Evolutionary conservation across 768 basidiomycete genomes (phyloP).

Genomic region (Leccinum longicurvipes): DNA sequence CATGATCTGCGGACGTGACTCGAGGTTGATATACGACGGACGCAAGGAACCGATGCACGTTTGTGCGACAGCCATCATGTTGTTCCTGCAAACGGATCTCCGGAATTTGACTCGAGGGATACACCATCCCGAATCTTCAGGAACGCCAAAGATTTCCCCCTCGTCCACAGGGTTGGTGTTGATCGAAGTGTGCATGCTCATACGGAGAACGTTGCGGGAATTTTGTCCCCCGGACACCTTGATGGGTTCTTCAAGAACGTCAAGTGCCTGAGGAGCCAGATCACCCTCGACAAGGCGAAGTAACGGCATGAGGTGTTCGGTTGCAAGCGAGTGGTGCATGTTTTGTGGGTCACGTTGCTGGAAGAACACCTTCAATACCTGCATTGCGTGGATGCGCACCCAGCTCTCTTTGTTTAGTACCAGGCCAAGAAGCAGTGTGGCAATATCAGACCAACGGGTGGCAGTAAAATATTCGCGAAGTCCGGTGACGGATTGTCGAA

Average conservation of each 20-base stretch:
- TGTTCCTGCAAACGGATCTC: constrained; percentile 64
- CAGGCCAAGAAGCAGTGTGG: constrained; percentile 81
- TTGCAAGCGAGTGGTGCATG: constrained; percentile 70
- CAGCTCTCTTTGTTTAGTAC: constrained; percentile 80
- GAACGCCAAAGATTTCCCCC: constrained; percentile 77
- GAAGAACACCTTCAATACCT: constrained; percentile 85
- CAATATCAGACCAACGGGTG: constrained; percentile 74
- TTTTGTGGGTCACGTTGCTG: constrained; percentile 78
- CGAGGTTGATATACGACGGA: constrained; percentile 71
- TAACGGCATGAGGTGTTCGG: constrained; percentile 88
- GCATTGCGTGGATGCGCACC: constrained; percentile 80
- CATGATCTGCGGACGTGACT: constrained; percentile 44
- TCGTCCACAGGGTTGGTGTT: constrained; percentile 47
- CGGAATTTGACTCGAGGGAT: constrained; percentile 64
- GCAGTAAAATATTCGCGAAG: constrained; percentile 81
- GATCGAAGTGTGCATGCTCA: constrained; percentile 75
- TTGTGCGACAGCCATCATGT: constrained; percentile 83
- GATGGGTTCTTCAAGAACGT: constrained; percentile 91
- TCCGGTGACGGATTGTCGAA: constrained; percentile 82
- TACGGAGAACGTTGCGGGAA: constrained; percentile 83
- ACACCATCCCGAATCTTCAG: constrained; percentile 84
- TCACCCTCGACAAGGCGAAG: constrained; percentile 86
- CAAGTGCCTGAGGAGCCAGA: constrained; percentile 78
- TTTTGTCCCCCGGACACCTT: constrained; percentile 72
- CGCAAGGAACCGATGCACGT: constrained; percentile 71